These are phyloP conservation scores for Ophiostoma australiae DNA, from an alignment of 2,329 filamentous ascomycete species.

Conservation along the genomic window DNA sequence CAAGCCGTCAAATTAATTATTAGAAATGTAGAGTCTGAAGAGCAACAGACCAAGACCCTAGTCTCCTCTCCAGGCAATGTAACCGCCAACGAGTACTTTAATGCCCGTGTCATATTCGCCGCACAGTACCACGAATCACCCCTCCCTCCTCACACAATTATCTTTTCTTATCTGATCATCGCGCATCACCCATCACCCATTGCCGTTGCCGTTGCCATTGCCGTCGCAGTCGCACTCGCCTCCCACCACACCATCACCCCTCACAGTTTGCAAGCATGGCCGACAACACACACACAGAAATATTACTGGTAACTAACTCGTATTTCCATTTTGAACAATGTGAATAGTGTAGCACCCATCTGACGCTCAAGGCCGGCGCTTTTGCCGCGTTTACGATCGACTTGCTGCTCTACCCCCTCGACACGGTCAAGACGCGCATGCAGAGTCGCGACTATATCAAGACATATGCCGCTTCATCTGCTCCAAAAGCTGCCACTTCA, in stretches of 20 bases:
- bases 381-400: slow-evolving; percentile 82
- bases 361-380: slow-evolving; percentile 63
- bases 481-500: background rate
- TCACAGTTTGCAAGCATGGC: background rate
- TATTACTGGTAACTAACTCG: background rate
- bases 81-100: background rate
- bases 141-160: background rate
- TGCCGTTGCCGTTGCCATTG: background rate
- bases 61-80: background rate
- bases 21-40: background rate
- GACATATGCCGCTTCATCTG: slow-evolving; percentile 40
- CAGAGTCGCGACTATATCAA: slow-evolving; percentile 72
- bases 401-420: slow-evolving; percentile 77
- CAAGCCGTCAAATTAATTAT: background rate
- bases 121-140: background rate
- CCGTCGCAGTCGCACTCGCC: too few species aligned
- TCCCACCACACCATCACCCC: background rate
- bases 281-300: slow-evolving; percentile 10
- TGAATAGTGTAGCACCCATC: background rate
- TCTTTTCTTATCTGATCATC: slow-evolving; percentile 16
- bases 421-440: slow-evolving; percentile 82
- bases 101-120: background rate
- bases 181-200: background rate
- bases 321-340: background rate
- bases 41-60: background rate